Base-by-base conservation (phyloP, 768 basidiomycete genomes). In the Phaffia tasmanica region DNA sequence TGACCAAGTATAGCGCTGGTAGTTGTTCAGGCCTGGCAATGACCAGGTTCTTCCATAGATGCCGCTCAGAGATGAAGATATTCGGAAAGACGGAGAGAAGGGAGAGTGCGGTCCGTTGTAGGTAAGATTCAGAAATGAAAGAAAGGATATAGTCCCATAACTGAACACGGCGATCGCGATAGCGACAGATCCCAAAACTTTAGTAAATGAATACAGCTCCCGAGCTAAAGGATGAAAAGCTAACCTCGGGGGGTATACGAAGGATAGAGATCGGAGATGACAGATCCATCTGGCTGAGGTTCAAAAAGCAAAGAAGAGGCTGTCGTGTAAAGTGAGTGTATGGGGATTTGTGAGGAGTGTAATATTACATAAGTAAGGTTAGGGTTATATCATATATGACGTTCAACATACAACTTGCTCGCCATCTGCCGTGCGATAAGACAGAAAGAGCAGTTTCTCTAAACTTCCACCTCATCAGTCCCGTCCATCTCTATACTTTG, bases 81-180 rank as follows among this genome's bases (percentile, higher is more conserved):
- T 51, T 30, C 11, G 62, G 62, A 27, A 69, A 58, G 21, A 57
- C 67, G 15, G 15, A 30, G 50, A 69, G 67, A 18, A 69, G 67
- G n/a, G 62, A 59, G 32, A 64, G 50, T 3, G 62, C 49, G 7
- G 67, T 69, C 19, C 67, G 56, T 30, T 69, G 67, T 19, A 69
- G 67, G 46, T 64, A 35, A 35, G 25, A 1, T 49, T 47, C 21
- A 8, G 62, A 48, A 27, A 49, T 35, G 27, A 23, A 56, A 50
- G 48, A 32, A 47, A 57, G 57, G 49, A 68, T 68, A 19, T 21
- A 14, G 30, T 68, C 62, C 54, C 62, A 68, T 48, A 68, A 32
- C 67, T 68, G 60, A 46, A 50, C 49, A 0, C 54, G 65, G 0
- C 32, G 32, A n/a, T 25, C 27, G 8, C 56, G 46, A 61, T 56